Conservation (phyloP, 805 yeast species). For the Candida orba region DNA sequence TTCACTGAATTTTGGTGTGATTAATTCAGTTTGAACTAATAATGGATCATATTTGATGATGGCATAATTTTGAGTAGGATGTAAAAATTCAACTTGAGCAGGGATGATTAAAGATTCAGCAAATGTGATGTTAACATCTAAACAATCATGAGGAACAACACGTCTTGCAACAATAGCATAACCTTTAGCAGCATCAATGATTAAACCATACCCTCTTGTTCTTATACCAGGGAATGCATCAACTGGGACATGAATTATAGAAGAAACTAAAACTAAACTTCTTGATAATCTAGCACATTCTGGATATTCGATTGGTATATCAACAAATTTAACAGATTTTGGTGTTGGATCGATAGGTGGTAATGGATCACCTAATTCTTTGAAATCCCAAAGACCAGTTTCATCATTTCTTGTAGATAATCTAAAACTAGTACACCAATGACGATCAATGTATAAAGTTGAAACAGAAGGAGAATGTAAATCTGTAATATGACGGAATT, state of each 20-base stretch:
- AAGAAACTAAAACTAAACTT: slow-evolving; percentile 66
- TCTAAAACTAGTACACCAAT: slow-evolving; percentile 71
- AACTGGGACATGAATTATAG: slow-evolving; percentile 58
- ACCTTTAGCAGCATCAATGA: slow-evolving; percentile 75
- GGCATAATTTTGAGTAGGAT: slow-evolving; percentile 83
- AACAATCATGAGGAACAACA: slow-evolving; percentile 71
- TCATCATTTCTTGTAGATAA: slow-evolving; percentile 56
- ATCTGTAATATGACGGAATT: slow-evolving; percentile 74
- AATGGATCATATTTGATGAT: slow-evolving; percentile 76
- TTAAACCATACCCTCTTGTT: slow-evolving; percentile 65
- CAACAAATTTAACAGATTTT: slow-evolving; percentile 61
- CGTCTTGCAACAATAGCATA: slow-evolving; percentile 72
- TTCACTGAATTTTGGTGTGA: slow-evolving; percentile 55
- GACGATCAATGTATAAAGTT: slow-evolving; percentile 72
- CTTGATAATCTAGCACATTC: slow-evolving; percentile 50
- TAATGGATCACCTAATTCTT: slow-evolving; percentile 45
- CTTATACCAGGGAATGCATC: slow-evolving; percentile 67
- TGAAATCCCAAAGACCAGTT: slow-evolving; percentile 53
- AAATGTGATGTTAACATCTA: slow-evolving; percentile 66
- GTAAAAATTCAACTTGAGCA: slow-evolving; percentile 73
- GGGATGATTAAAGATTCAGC: slow-evolving; percentile 83
- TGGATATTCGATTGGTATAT: slow-evolving; percentile 51
- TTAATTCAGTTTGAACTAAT: slow-evolving; percentile 62
- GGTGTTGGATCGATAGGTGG: slow-evolving; percentile 47
- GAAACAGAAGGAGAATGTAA: slow-evolving; percentile 64